Conservation (phyloP, 139 green algal species). For the Chara braunii region DNA sequence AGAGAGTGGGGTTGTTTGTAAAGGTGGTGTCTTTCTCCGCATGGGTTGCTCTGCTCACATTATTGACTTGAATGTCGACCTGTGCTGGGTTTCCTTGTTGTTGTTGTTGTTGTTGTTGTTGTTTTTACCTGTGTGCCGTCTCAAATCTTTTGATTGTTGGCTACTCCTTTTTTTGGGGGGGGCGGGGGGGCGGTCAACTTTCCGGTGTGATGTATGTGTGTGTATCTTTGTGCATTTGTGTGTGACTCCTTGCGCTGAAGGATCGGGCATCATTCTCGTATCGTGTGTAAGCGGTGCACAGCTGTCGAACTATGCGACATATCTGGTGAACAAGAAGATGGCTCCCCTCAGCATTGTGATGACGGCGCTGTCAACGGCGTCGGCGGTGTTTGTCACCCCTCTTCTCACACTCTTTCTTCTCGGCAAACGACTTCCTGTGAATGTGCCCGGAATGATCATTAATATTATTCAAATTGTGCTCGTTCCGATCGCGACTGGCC, state of each 20-base stretch:
- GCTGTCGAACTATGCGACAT: conserved; percentile 47
- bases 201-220: neutral
- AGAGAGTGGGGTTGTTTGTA: too few relatives aligned
- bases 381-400: conserved; percentile 29
- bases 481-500: conserved; percentile 18
- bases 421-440: conserved; percentile 32
- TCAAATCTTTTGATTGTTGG: too few relatives aligned
- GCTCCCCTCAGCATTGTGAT: conserved; percentile 40
- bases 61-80: too few relatives aligned
- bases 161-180: too few relatives aligned
- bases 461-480: conserved; percentile 43
- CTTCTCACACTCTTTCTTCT: conserved; percentile 34
- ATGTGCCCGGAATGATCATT: conserved; percentile 23
- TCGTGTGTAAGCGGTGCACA: conserved; percentile 43
- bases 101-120: too few relatives aligned
- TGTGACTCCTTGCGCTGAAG: neutral
- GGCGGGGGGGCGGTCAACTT: neutral
- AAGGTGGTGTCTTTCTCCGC: too few relatives aligned
- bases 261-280: conserved; percentile 39
- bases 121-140: too few relatives aligned
- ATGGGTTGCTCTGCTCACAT: too few relatives aligned
- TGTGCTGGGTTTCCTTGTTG: too few relatives aligned
- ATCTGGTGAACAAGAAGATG: conserved; percentile 22
- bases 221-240: too few relatives aligned
- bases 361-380: conserved; percentile 40